phyloP scores from a whole-genome alignment of 768 basidiomycete species.

The Tephrocybe sp. region DNA sequence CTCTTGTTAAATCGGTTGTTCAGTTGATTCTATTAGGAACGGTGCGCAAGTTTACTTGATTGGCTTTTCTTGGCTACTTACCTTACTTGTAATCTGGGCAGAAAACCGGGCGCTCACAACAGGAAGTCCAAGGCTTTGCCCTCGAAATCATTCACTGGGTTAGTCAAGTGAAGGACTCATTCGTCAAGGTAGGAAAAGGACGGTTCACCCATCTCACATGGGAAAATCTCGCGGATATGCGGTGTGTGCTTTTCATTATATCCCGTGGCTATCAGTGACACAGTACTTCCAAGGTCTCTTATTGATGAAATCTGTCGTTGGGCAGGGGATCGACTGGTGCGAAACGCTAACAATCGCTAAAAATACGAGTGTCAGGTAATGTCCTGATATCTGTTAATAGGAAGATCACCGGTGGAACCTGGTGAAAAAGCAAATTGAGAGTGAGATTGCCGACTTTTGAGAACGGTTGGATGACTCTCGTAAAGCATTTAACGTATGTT shows the following conservation, averaged over 20 bases:
- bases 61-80: neutral
- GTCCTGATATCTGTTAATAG: neutral
- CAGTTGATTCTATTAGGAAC: constrained; percentile 3
- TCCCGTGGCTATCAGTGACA: too few species aligned
- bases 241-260: too few species aligned
- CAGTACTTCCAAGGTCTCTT: neutral
- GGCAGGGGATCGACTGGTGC: neutral
- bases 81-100: neutral
- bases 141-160: constrained; percentile 11
- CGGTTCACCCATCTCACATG: neutral
- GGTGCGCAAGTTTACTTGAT: neutral
- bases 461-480: neutral
- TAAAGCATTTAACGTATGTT: neutral
- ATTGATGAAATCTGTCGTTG: neutral
- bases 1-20: constrained; percentile 1
- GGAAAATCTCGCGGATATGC: too few species aligned
- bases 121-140: constrained; percentile 9
- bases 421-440: neutral
- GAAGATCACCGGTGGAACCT: neutral
- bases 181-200: neutral
- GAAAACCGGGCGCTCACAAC: neutral
- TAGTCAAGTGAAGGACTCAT: constrained; percentile 4
- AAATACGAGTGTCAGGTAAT: neutral
- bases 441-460: neutral
- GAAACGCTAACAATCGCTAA: too few species aligned